Base-by-base conservation (phyloP, 1,284 basidiomycete species). In the Leccinum fallax region DNA sequence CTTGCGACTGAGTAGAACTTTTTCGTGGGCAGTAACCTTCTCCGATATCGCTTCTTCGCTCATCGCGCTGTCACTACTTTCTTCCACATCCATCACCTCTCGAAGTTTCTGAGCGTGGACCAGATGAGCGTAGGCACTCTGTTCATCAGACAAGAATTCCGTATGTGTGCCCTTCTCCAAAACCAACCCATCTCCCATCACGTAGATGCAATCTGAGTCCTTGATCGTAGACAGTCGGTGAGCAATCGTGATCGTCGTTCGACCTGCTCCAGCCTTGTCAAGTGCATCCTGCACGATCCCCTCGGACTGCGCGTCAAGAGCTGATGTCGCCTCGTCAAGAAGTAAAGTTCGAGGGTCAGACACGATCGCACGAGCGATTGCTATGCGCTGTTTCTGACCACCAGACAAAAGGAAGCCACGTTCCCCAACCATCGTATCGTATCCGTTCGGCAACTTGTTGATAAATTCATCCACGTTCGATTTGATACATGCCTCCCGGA, bases 401-500 rank as follows among this genome's bases (percentile, higher is more conserved):
- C 95, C 95, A 21, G 90, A 93, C 0, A 98, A 80, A 52, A 97
- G 80, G 83, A 95, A 95, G 2, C 95, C 96, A 60, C 94, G 88
- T 74, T 98, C 95, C 53, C 95, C 96, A 61, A 97, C 94, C 78
- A 93, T 81, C 4, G 96, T 97, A 58, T 96, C 89, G 73, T 97
- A 97, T 1, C 92, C 92, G 3, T 89, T 76, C 1, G 95, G 95
- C 6, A 97, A 80, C 70, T 93, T 93, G 61, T 80, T 80, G 69
- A 98, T 91, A 77, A 98, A 98, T 1, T 89, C 89, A 69, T 97
- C 91, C 1, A 95, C 95, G 69, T 98, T 97, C 19, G 95, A 90
- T 73, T 94, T 93, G 76, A 94, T 79, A 67, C 93, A 95, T 0
- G 95, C 96, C 62, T 94, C 89, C 76, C 92, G 89, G 77, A 97